phyloP scores from a whole-genome alignment of 2,329 filamentous ascomycete genomes.

The Cladosporium sphaerospermum region DNA sequence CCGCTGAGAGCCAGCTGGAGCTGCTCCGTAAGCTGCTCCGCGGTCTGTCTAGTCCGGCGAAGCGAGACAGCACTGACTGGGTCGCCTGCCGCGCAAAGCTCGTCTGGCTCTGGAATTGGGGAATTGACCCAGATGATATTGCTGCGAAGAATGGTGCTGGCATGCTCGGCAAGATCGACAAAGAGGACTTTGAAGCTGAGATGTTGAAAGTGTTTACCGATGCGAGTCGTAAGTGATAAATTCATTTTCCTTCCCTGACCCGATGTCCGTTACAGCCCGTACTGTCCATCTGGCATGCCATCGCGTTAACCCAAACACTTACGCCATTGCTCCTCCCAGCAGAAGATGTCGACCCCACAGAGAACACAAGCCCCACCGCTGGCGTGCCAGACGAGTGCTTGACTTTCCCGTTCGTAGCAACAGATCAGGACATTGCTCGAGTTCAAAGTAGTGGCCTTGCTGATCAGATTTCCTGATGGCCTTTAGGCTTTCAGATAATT shows the following conservation, averaged over 20 bases:
- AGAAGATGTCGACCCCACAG: constrained; percentile 19
- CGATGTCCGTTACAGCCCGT: not conserved
- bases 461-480: constrained; percentile 53
- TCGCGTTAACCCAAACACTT: constrained; percentile 1
- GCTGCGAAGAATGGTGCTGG: constrained; percentile 38
- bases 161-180: constrained; percentile 52
- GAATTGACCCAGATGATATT: constrained; percentile 41
- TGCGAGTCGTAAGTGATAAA: constrained; percentile 27
- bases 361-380: constrained; percentile 5
- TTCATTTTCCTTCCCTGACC: not conserved
- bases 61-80: constrained; percentile 59
- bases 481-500: constrained; percentile 54
- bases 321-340: constrained; percentile 3
- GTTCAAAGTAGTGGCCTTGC: constrained; percentile 13
- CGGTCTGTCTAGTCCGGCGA: constrained; percentile 41
- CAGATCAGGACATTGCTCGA: constrained; percentile 2
- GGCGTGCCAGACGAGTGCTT: constrained; percentile 3
- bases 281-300: too few relatives aligned
- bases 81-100: constrained; percentile 55
- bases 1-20: constrained; percentile 57
- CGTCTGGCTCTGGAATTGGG: constrained; percentile 70
- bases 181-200: constrained; percentile 61
- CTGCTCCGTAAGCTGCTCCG: constrained; percentile 56
- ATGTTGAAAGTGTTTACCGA: constrained; percentile 61
- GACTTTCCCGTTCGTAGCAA: constrained; percentile 6